Percentiles rank a stretch among this genome's conserved stretches.
Evolutionary conservation across 2,329 filamentous ascomycete species (phyloP).

Genomic region (Scleromitrula shiraiana): DNA sequence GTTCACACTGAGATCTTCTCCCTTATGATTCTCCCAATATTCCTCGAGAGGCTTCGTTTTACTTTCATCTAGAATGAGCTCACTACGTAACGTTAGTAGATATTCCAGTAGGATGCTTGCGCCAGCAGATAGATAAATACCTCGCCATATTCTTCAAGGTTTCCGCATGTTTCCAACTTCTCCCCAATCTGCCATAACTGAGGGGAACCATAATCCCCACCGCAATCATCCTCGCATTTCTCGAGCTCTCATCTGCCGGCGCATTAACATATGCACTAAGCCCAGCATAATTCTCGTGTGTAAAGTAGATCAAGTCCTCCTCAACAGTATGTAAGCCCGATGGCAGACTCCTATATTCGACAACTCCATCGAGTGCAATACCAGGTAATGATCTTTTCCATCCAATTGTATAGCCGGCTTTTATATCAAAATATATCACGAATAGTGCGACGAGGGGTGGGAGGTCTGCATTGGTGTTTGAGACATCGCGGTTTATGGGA

Average conservation of each 20-base stretch:
- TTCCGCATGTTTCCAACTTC: slow-evolving; percentile 82
- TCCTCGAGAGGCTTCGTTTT: slow-evolving; percentile 59
- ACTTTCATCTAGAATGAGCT: slow-evolving; percentile 56
- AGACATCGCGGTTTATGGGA: slow-evolving; percentile 27
- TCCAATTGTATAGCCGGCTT: slow-evolving; percentile 80
- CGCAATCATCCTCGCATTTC: slow-evolving; percentile 87
- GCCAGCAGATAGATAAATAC: slow-evolving; percentile 45
- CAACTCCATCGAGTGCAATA: slow-evolving; percentile 71
- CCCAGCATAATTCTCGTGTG: slow-evolving; percentile 76
- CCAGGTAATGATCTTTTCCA: slow-evolving; percentile 72
- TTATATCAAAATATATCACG: slow-evolving; percentile 86
- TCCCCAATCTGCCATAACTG: slow-evolving; percentile 75
- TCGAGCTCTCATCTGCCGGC: slow-evolving; percentile 67
- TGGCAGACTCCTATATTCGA: slow-evolving; percentile 94
- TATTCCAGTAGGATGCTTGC: too few species aligned
- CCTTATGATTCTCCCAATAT: slow-evolving; percentile 66
- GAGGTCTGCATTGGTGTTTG: slow-evolving; percentile 35
- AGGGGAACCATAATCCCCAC: slow-evolving; percentile 83
- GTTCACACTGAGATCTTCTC: slow-evolving; percentile 22
- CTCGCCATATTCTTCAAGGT: slow-evolving; percentile 65
- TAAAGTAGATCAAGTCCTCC: slow-evolving; percentile 89
- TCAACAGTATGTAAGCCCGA: slow-evolving; percentile 85
- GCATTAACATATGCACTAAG: slow-evolving; percentile 87
- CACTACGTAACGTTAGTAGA: slow-evolving; percentile 31
- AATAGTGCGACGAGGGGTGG: slow-evolving; percentile 71